These are phyloP conservation scores for Cladosporium sp. DNA, from an alignment of 2,329 filamentous ascomycete species.

Conservation along the genomic window DNA sequence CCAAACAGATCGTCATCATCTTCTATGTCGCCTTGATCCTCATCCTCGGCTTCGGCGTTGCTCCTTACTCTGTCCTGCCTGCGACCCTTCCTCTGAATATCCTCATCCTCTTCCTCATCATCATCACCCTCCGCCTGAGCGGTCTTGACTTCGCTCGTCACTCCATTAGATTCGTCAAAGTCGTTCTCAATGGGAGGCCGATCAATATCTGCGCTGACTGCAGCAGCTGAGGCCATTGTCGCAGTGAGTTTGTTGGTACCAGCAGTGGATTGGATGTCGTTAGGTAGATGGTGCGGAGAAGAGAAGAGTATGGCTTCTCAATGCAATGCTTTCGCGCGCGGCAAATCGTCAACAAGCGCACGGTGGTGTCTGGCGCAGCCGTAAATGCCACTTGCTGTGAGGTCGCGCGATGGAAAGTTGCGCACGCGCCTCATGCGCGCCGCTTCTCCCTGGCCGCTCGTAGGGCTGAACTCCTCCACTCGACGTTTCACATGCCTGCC, in stretches of 20 bases:
- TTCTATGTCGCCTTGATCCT: conserved; percentile 20
- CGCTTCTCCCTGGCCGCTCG: neutral
- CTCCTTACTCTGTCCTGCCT: conserved; percentile 15
- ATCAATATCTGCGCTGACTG: conserved; percentile 27
- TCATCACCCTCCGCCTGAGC: conserved; percentile 12
- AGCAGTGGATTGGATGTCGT: neutral
- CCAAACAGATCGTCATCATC: conserved; percentile 42
- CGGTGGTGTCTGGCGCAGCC: too few species aligned
- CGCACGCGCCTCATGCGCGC: neutral
- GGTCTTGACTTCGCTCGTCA: conserved; percentile 29
- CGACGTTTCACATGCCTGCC: conserved; percentile 3
- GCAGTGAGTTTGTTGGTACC: neutral
- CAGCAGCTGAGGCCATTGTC: conserved; percentile 33
- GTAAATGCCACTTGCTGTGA: neutral
- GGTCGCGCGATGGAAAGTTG: neutral
- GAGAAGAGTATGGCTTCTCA: neutral
- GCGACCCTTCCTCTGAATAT: conserved; percentile 16
- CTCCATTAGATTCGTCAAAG: conserved; percentile 26
- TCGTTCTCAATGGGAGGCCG: conserved; percentile 21
- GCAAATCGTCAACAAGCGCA: neutral
- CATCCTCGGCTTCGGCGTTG: conserved; percentile 15
- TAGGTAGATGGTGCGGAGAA: neutral
- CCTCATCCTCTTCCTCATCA: conserved; percentile 20
- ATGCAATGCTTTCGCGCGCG: neutral
- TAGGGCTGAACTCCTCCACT: neutral